Conservation (phyloP, 1,139 yeast species). For the Casaregolazyma suthepensis region DNA sequence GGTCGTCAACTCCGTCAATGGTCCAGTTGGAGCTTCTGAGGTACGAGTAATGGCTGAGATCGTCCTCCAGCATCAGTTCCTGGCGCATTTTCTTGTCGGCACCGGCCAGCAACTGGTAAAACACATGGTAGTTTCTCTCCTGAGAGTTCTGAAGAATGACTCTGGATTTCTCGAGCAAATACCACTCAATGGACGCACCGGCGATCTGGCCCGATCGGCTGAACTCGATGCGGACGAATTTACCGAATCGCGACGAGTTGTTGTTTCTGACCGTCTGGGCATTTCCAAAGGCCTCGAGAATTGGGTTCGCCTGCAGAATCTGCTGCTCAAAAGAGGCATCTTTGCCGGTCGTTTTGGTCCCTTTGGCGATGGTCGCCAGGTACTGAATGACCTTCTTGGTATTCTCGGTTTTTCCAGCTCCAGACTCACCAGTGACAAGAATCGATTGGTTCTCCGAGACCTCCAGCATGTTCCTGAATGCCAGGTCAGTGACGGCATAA, state of each 20-base stretch:
- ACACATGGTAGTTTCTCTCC: constrained; percentile 93
- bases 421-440: constrained; percentile 95
- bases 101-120: constrained; percentile 79
- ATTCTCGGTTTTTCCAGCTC: constrained; percentile 97
- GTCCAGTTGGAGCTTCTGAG: constrained; percentile 49
- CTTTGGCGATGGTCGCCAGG: constrained; percentile 63
- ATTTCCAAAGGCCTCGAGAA: constrained; percentile 93
- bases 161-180: constrained; percentile 86
- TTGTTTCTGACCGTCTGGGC: constrained; percentile 93
- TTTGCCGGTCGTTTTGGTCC: constrained; percentile 12
- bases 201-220: constrained; percentile 56
- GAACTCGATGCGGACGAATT: constrained; percentile 85
- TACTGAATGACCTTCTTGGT: constrained; percentile 95
- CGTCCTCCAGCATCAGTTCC: constrained; percentile 44
- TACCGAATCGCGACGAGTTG: constrained; percentile 95
- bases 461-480: constrained; percentile 67
- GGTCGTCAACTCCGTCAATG: constrained; percentile 71
- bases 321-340: constrained; percentile 60
- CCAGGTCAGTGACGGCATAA: constrained; percentile 84
- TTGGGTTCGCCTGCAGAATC: constrained; percentile 90
- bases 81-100: constrained; percentile 46
- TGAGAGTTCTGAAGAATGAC: constrained; percentile 79
- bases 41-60: constrained; percentile 47
- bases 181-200: constrained; percentile 95
- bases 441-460: constrained; percentile 80